A percentile compares a stretch with the other conserved stretches of the same genome.
Conservation (phyloP, 1,284 basidiomycete genomes). For the Tilletia indica region DNA sequence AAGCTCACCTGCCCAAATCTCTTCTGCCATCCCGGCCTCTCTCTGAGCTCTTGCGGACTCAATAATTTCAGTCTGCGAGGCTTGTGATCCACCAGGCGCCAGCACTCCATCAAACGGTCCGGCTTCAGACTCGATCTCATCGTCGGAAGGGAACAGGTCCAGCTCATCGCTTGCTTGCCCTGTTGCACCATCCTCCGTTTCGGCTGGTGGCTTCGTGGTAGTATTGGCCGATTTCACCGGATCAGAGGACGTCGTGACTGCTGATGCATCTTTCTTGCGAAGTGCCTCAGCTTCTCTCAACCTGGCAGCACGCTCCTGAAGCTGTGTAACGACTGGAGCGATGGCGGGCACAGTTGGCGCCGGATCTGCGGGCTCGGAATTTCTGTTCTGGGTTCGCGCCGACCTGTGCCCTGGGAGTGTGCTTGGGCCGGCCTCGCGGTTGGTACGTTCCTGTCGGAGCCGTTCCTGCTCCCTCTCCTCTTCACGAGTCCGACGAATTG, state of each 20-base stretch:
- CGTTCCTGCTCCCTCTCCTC: background rate
- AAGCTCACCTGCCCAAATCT: constrained; percentile 5
- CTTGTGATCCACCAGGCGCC: background rate
- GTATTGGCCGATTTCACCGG: background rate
- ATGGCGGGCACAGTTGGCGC: no score
- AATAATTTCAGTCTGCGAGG: background rate
- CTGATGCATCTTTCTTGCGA: background rate
- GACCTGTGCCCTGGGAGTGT: no score
- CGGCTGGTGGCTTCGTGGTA: background rate
- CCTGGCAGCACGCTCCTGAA: background rate
- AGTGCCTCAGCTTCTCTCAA: background rate
- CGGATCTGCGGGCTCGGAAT: no score
- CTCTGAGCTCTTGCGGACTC: background rate
- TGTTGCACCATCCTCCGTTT: background rate
- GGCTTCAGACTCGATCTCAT: background rate
- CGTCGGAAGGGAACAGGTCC: background rate
- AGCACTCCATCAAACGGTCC: background rate
- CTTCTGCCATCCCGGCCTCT: background rate
- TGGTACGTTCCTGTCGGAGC: background rate
- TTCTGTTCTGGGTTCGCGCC: no score
- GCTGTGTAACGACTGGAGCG: background rate
- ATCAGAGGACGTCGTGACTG: background rate
- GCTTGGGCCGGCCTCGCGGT: constrained; percentile 5
- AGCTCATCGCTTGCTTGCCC: background rate
- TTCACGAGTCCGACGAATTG: background rate